These are phyloP conservation scores for Typha latifolia DNA, from an alignment of 176 grass and related monocot species.

Conservation along the genomic window DNA sequence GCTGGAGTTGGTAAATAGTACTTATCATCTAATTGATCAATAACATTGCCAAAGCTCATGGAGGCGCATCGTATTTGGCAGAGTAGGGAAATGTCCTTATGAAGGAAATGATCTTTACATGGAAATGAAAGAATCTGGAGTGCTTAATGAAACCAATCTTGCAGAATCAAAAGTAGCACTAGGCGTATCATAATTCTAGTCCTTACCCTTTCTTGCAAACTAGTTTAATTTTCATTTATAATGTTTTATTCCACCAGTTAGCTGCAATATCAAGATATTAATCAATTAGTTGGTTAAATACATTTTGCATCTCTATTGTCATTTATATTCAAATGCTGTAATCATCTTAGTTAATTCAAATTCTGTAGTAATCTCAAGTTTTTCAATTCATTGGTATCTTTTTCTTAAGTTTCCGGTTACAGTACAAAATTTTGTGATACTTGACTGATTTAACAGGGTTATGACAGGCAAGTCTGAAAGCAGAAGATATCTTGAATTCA, in stretches of 20 bases:
- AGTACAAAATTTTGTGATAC: not conserved
- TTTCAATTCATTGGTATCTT: not conserved
- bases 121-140: not conserved
- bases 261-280: not conserved
- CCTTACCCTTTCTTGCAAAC: too few relatives aligned
- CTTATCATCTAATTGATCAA: not conserved
- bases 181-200: too few relatives aligned
- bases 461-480: constrained; percentile 62
- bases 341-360: too few relatives aligned
- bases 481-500: constrained; percentile 84
- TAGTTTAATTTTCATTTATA: not conserved
- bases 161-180: not conserved
- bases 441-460: constrained; percentile 24
- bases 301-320: too few relatives aligned
- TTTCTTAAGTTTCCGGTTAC: not conserved
- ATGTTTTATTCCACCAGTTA: not conserved
- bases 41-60: not conserved
- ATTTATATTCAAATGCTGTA: too few relatives aligned
- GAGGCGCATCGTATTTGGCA: not conserved
- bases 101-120: constrained; percentile 1
- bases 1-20: not conserved
- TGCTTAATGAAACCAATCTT: not conserved
- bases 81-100: not conserved
- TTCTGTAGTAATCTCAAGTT: too few relatives aligned
- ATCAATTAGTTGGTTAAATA: too few relatives aligned